These are phyloP conservation scores for Talaromyces wortmannii DNA, from an alignment of 495 filamentous ascomycete genomes.

Conservation along the genomic window DNA sequence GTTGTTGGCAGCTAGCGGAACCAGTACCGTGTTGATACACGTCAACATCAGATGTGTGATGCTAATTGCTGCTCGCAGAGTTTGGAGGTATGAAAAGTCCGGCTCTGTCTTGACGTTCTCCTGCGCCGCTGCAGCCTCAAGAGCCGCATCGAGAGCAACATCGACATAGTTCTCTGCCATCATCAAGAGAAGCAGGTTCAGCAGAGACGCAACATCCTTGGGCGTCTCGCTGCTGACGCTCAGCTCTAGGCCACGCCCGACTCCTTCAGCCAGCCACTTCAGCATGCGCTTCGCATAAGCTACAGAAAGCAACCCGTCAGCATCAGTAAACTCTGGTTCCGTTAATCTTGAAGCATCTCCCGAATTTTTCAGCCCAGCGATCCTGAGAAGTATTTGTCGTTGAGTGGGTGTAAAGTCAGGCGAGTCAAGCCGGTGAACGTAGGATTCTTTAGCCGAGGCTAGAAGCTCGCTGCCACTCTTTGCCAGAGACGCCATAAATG, in stretches of 20 bases:
- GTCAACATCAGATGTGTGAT: constrained; percentile 90
- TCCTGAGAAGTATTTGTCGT: constrained; percentile 75
- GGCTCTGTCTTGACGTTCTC: constrained; percentile 77
- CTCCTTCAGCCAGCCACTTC: constrained; percentile 94
- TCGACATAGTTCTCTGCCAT: constrained; percentile 96
- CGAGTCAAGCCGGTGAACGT: constrained; percentile 77
- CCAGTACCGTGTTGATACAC: constrained; percentile 83
- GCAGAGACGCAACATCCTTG: constrained; percentile 83
- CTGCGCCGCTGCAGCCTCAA: constrained; percentile 67
- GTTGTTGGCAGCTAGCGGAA: constrained; percentile 80
- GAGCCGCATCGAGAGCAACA: constrained; percentile 81
- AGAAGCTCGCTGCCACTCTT: constrained; percentile 79
- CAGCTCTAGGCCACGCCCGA: constrained; percentile 87
- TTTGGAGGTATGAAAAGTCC: constrained; percentile 75
- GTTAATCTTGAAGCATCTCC: constrained; percentile 41
- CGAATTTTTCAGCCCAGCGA: constrained; percentile 61
- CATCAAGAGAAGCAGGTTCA: constrained; percentile 76
- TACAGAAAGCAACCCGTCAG: constrained; percentile 77
- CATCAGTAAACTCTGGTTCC: constrained; percentile 83
- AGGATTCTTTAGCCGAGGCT: constrained; percentile 68
- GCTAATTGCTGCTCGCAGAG: constrained; percentile 72
- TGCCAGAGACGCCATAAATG: constrained; percentile 84
- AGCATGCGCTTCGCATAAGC: constrained; percentile 93
- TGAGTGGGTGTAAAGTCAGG: constrained; percentile 78
- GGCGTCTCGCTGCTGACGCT: constrained; percentile 81